phyloP scores from a whole-genome alignment of 2,329 filamentous ascomycete genomes.

The Cercospora brassicicola region DNA sequence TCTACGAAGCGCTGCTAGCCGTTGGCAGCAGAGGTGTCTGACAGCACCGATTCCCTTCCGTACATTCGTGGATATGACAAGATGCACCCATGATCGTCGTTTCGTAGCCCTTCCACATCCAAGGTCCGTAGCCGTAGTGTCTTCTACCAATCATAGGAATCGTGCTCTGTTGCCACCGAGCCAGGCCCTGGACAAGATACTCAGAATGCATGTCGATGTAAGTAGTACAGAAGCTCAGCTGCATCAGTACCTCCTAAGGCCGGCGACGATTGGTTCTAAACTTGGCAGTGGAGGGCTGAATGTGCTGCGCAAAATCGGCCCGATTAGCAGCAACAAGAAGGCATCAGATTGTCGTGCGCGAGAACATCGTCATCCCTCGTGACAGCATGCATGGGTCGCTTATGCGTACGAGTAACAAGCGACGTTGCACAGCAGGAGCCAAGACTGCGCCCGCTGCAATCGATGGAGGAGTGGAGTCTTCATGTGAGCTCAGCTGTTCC shows the following conservation, averaged over 20 bases:
- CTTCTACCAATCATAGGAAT: background rate
- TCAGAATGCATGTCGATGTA: background rate
- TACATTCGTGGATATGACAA: background rate
- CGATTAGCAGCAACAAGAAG: background rate
- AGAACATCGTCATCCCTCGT: background rate
- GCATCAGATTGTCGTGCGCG: background rate
- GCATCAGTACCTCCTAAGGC: background rate
- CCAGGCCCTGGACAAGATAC: background rate
- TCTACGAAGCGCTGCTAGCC: background rate
- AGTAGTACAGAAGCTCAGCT: background rate
- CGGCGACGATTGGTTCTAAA: background rate
- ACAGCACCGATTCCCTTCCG: background rate
- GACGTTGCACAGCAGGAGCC: background rate
- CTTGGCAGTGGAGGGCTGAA: background rate
- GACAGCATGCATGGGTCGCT: background rate
- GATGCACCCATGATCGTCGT: background rate
- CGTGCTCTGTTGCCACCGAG: background rate
- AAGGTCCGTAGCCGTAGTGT: background rate
- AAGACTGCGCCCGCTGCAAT: background rate
- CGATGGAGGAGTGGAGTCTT: background rate
- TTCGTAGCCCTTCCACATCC: background rate
- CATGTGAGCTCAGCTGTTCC: background rate
- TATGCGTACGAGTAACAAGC: background rate
- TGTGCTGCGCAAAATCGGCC: background rate
- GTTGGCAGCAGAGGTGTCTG: background rate